Percentiles rank a stretch among this genome's conserved stretches.
Conservation (phyloP, 805 yeast genomes). For the Ogataea parapolymorpha region DNA sequence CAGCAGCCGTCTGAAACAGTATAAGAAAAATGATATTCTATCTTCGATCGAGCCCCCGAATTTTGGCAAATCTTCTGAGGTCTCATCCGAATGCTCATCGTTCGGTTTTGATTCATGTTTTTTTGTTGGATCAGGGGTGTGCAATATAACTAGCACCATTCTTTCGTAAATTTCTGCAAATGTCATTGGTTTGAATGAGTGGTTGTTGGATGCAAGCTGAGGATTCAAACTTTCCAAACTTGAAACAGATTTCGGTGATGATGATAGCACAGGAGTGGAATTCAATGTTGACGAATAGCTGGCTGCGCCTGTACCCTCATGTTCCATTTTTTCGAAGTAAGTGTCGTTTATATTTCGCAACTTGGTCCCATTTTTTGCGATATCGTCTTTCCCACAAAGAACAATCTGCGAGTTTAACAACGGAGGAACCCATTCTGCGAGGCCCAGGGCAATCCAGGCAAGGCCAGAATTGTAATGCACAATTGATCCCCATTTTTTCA, state of each 20-base stretch:
- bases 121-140: constrained; percentile 54
- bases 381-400: constrained; percentile 49
- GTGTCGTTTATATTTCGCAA: constrained; percentile 33
- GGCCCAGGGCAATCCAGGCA: constrained; percentile 82
- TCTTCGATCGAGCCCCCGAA: constrained; percentile 63
- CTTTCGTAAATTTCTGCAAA: constrained; percentile 75
- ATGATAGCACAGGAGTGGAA: constrained; percentile 22
- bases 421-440: constrained; percentile 89
- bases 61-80: constrained; percentile 23
- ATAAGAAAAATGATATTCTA: constrained; percentile 63
- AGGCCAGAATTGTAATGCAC: constrained; percentile 78
- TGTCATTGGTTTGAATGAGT: constrained; percentile 39
- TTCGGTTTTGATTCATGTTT: constrained; percentile 19
- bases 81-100: constrained; percentile 7
- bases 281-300: constrained; percentile 21
- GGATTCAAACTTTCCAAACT: constrained; percentile 23
- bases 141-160: constrained; percentile 68
- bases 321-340: constrained; percentile 30
- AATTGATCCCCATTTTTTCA: constrained; percentile 73
- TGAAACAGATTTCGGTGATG: constrained; percentile 27
- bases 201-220: constrained; percentile 12
- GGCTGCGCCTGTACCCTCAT: constrained; percentile 14
- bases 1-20: constrained; percentile 54
- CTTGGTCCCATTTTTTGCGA: constrained; percentile 36
- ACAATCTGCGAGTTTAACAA: constrained; percentile 51